Conservation (phyloP, 1,284 basidiomycete genomes). For the Tilletia setariae region DNA sequence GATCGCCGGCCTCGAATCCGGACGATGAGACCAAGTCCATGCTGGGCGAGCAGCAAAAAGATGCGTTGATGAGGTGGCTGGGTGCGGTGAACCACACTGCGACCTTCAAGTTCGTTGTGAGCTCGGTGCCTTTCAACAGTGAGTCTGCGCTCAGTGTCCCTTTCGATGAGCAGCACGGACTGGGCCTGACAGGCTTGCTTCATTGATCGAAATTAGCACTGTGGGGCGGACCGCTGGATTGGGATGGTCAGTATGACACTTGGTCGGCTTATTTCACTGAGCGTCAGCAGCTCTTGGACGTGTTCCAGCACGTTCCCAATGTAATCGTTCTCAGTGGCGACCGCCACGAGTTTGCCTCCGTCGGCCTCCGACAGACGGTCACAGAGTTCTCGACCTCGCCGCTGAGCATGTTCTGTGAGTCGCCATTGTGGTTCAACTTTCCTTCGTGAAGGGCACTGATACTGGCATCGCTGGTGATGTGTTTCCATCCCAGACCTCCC, state of each 20-base stretch:
- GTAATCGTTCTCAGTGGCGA: conserved; percentile 64
- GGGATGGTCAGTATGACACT: conserved; percentile 64
- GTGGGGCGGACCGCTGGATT: conserved; percentile 62
- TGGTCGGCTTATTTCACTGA: conserved; percentile 71
- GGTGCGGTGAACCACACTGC: conserved; percentile 66
- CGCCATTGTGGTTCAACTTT: background rate
- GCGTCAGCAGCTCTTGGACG: conserved; percentile 56
- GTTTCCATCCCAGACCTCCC: conserved; percentile 37
- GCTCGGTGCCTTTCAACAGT: conserved; percentile 72
- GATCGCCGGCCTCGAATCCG: conserved; percentile 57
- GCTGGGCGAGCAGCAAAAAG: conserved; percentile 69
- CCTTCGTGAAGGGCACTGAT: too few species aligned
- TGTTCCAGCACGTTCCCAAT: conserved; percentile 65
- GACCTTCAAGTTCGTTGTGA: conserved; percentile 76
- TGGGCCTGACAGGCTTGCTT: too few species aligned
- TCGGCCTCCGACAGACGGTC: conserved; percentile 49
- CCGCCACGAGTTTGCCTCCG: conserved; percentile 73
- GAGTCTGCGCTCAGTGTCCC: background rate
- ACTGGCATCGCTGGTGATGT: too few species aligned
- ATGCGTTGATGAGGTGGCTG: conserved; percentile 66
- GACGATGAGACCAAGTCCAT: conserved; percentile 64
- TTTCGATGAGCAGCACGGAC: too few species aligned
- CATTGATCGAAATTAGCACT: conserved; percentile 54
- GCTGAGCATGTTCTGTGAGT: conserved; percentile 58
- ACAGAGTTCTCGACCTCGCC: conserved; percentile 67